Evolutionary conservation across 1,284 basidiomycete species (phyloP).

Genomic region (Ganoderma multipileum): DNA sequence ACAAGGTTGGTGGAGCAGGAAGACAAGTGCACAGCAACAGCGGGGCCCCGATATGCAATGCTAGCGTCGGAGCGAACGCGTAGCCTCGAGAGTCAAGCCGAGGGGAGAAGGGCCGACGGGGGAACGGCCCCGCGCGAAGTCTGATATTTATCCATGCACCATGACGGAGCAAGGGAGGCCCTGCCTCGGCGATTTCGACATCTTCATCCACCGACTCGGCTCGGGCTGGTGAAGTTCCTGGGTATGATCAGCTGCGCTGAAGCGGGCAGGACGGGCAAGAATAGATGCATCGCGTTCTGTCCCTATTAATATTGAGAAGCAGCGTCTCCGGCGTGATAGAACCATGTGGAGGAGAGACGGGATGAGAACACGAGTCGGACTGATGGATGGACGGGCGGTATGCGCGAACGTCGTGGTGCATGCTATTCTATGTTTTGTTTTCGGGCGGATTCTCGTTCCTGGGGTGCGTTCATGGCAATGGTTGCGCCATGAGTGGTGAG

Average conservation of each 20-base stretch:
- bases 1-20: neutral
- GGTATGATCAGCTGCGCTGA: neutral
- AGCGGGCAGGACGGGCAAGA: neutral
- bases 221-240: neutral
- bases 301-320: neutral
- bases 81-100: neutral
- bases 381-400: neutral
- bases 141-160: neutral
- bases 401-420: neutral
- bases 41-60: neutral
- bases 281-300: neutral
- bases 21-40: neutral
- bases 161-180: neutral
- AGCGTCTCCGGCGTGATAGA: conserved; percentile 1
- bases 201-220: neutral
- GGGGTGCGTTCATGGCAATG: neutral
- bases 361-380: neutral
- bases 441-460: neutral
- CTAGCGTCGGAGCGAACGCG: neutral
- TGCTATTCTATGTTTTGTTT: neutral
- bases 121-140: neutral
- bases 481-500: neutral
- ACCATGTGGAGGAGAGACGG: neutral
- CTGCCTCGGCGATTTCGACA: neutral
- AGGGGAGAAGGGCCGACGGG: conserved; percentile 1